phyloP scores from a whole-genome alignment of 352 stramenopile species.

The Globisporangium iwayamae region DNA sequence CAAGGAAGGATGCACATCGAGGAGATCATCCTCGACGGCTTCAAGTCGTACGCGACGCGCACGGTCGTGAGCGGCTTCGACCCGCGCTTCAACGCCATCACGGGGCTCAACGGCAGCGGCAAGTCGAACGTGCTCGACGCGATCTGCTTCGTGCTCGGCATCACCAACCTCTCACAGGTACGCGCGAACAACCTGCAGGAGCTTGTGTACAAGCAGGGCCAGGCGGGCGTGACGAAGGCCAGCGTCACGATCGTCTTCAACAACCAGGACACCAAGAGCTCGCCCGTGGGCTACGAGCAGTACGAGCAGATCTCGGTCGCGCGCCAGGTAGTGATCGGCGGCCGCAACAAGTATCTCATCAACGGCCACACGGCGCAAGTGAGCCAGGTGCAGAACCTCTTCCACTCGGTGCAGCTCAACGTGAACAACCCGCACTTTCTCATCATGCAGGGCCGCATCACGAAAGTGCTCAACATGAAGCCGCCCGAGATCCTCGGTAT shows the following conservation, averaged over 20 bases:
- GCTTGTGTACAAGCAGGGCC: conserved; percentile 99
- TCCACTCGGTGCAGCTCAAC: conserved; percentile 99
- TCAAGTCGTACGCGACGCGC: conserved; percentile 99
- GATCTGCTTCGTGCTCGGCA: conserved; percentile 99
- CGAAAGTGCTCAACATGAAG: conserved; percentile 99
- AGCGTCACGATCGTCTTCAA: conserved; percentile 99
- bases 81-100: conserved; percentile 99
- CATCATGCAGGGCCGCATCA: conserved; percentile 99
- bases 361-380: conserved; percentile 97
- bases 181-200: conserved; percentile 98
- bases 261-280: conserved; percentile 92
- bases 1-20: conserved; percentile 94
- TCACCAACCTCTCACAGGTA: conserved; percentile 98
- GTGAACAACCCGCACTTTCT: conserved; percentile 99
- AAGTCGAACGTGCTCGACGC: conserved; percentile 99
- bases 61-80: conserved; percentile 99
- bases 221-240: conserved; percentile 98
- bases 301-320: conserved; percentile 99
- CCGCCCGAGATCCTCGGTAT: conserved; percentile 98
- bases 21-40: conserved; percentile 99
- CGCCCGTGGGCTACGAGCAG: conserved; percentile 96
- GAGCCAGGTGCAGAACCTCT: conserved; percentile 98
- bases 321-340: conserved; percentile 97
- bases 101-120: conserved; percentile 98
- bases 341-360: conserved; percentile 99